Base-by-base conservation (phyloP, 2,329 filamentous ascomycete genomes). In the Venturia oleaginea region DNA sequence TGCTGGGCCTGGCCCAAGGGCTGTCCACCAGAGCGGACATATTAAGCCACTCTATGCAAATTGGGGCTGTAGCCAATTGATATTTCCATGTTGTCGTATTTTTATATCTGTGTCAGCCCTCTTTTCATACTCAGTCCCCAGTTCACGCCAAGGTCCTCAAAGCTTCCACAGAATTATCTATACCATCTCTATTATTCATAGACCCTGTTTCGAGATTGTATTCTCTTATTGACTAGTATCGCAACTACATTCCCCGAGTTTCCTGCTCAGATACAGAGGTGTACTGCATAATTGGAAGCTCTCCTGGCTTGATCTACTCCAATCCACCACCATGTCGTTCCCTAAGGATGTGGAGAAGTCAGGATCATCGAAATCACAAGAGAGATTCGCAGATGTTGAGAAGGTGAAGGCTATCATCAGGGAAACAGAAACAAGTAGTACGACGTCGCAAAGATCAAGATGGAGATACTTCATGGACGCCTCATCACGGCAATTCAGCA, bases 1-100 rank as follows among this genome's bases (percentile, higher is more conserved):
- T 60, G 59, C 17, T 27, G n/a, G 59, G 37, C n/a, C 59, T 60
- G 27, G 51, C 59, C 59, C 40, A 40, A n/a, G 57, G 17, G 13
- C 55, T 22, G 54, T 22, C 19, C 4, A 32, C 54, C 27, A 27
- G 24, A 6, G 34, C 19, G 19, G 11, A 43, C 59, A 60, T 37
- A 42, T 60, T 3, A 60, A 42, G 59, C 13, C 37, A 60, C 34
- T 60, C 37, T 60, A 60, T 43, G 42, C 37, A 60, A 8, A 60
- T 42, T 60, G 59, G 40, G 4, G 10, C 27, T n/a, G 30, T 34
- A 34, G 51, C 30, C 17, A 57, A 22, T 57, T 60, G 3, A 60
- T 60, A 27, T 27, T 6, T 60, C 59, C 32, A 32, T 15, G 27
- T 43, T 22, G 17, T 42, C 3, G 17, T 19, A 19, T 17, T n/a